A percentile compares a stretch with the other conserved stretches of the same genome.
Conservation (phyloP, 2,329 filamentous ascomycete species). For the Epichloe hybrida region DNA sequence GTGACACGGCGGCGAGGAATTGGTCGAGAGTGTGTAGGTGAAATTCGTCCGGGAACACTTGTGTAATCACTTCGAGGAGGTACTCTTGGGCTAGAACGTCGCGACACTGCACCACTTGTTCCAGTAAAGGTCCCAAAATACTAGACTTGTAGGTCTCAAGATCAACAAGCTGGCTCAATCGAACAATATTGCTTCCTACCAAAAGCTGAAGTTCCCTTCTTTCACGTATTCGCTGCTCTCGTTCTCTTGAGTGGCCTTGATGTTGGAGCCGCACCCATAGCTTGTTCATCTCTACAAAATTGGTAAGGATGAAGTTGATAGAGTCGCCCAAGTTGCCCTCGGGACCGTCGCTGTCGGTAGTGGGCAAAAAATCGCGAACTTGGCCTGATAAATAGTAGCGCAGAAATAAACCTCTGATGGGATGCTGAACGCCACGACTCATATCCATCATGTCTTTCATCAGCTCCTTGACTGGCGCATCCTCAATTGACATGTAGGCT, state of each 20-base stretch:
- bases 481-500: slow-evolving; percentile 96
- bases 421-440: slow-evolving; percentile 95
- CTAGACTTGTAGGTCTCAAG: slow-evolving; percentile 84
- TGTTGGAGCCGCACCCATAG: slow-evolving; percentile 96
- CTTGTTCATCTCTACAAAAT: slow-evolving; percentile 99
- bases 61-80: slow-evolving; percentile 92
- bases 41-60: slow-evolving; percentile 97
- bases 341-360: slow-evolving; percentile 71
- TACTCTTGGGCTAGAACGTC: slow-evolving; percentile 97
- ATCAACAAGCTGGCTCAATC: slow-evolving; percentile 89
- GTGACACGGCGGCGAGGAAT: slow-evolving; percentile 81
- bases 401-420: slow-evolving; percentile 85
- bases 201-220: slow-evolving; percentile 88
- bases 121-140: slow-evolving; percentile 77
- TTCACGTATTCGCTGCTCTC: slow-evolving; percentile 87
- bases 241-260: slow-evolving; percentile 88
- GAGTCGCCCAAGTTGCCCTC: slow-evolving; percentile 95
- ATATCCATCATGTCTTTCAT: slow-evolving; percentile 99
- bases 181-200: slow-evolving; percentile 91
- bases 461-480: slow-evolving; percentile 97
- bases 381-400: slow-evolving; percentile 95
- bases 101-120: slow-evolving; percentile 95
- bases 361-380: slow-evolving; percentile 76
- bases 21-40: slow-evolving; percentile 94
- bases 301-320: slow-evolving; percentile 94